phyloP scores from a whole-genome alignment of 208 protist species.

The Acanthamoeba royreba region DNA sequence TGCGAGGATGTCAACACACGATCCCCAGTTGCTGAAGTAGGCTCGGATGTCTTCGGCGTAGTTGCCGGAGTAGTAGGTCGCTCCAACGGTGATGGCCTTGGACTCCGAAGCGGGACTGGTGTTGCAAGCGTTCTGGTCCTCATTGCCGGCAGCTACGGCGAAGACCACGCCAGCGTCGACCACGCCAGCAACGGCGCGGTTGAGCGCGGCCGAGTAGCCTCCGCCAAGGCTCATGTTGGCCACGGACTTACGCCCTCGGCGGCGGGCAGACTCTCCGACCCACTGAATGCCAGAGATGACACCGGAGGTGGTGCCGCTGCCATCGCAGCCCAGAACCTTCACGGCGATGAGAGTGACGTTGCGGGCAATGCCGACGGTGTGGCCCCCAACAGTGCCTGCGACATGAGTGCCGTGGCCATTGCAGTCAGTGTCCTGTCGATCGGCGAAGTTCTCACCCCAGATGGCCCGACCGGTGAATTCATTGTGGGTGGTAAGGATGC shows the following conservation, averaged over 20 bases:
- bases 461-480: slow-evolving; percentile 24
- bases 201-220: slow-evolving; percentile 22
- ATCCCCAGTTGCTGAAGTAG: slow-evolving; percentile 51
- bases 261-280: not conserved
- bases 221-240: slow-evolving; percentile 58
- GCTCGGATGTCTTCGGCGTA: not conserved
- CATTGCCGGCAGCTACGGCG: slow-evolving; percentile 52
- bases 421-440: slow-evolving; percentile 13
- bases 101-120: slow-evolving; percentile 5
- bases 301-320: slow-evolving; percentile 29
- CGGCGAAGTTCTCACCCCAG: slow-evolving; percentile 40
- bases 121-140: slow-evolving; percentile 49
- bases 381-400: slow-evolving; percentile 7
- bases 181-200: slow-evolving; percentile 12
- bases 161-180: slow-evolving; percentile 41
- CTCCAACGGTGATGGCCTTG: slow-evolving; percentile 48
- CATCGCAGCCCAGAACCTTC: slow-evolving; percentile 47
- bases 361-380: not conserved
- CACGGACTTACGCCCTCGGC: not conserved
- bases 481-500: slow-evolving; percentile 4
- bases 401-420: slow-evolving; percentile 61
- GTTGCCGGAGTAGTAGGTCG: not conserved
- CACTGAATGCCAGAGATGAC: slow-evolving; percentile 51
- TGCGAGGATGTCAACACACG: slow-evolving; percentile 31
- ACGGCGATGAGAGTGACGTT: slow-evolving; percentile 31